Evolutionary conservation across 192 early-diverging fungal genomes (phyloP).

Genomic region (Entomortierella beljakovae): DNA sequence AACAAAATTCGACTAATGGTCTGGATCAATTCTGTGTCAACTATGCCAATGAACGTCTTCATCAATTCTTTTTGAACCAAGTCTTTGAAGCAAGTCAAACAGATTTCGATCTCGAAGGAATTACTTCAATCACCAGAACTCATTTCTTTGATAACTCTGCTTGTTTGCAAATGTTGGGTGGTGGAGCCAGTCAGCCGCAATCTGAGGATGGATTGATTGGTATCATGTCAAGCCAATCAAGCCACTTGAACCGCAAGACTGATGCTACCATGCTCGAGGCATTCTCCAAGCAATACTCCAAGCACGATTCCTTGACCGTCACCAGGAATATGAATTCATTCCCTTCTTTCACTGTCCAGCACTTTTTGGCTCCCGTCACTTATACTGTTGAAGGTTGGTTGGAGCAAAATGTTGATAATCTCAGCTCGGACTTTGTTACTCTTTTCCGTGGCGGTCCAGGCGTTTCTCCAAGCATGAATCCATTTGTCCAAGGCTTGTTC

Average conservation of each 20-base stretch:
- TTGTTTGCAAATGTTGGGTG: conserved; percentile 80
- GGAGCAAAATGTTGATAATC: conserved; percentile 81
- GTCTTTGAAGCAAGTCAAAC: conserved; percentile 76
- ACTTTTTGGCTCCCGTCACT: conserved; percentile 78
- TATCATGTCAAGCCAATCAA: conserved; percentile 76
- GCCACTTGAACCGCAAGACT: conserved; percentile 60
- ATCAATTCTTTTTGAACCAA: conserved; percentile 77
- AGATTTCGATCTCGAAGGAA: conserved; percentile 72
- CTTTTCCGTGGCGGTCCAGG: conserved; percentile 83
- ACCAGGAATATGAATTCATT: conserved; percentile 55
- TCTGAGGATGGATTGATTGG: conserved; percentile 78
- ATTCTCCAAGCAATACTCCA: conserved; percentile 62
- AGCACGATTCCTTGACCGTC: conserved; percentile 62
- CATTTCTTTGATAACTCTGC: conserved; percentile 71
- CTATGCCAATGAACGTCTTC: conserved; percentile 90
- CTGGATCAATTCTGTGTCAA: conserved; percentile 82
- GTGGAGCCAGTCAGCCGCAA: no score
- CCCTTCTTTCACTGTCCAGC: conserved; percentile 80
- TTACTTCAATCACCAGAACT: conserved; percentile 62
- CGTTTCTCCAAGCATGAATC: conserved; percentile 71
- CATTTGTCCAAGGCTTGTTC: conserved; percentile 83
- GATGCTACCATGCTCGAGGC: conserved; percentile 65
- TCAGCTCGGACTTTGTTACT: conserved; percentile 87
- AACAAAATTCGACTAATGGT: conserved; percentile 61
- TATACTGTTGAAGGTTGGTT: conserved; percentile 77